These are phyloP conservation scores for Backusella morwellensis DNA, from an alignment of 192 early-diverging fungal genomes.

Conservation along the genomic window DNA sequence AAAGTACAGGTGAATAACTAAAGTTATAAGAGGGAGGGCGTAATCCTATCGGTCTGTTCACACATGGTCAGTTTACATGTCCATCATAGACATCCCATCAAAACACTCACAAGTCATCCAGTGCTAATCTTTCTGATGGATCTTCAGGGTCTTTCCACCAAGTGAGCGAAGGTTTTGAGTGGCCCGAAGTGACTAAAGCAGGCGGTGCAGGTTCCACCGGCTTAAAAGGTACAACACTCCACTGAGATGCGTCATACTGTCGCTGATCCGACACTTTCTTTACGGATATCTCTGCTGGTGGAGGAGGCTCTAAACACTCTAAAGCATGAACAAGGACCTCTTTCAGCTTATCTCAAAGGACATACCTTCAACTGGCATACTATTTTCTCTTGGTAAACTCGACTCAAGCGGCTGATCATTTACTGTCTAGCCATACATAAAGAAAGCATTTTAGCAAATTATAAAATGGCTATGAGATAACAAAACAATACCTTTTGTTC, in stretches of 20 bases:
- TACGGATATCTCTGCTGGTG: neutral
- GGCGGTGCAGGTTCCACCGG: neutral
- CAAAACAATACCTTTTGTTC: neutral
- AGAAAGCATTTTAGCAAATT: neutral
- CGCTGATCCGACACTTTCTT: neutral
- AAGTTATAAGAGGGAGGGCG: slow-evolving; percentile 24
- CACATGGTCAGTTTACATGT: neutral
- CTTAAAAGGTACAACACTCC: slow-evolving; percentile 23
- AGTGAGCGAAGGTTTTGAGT: slow-evolving; percentile 13
- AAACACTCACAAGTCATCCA: slow-evolving; percentile 13
- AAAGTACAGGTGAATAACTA: slow-evolving; percentile 25
- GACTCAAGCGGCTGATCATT: neutral
- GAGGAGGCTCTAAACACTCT: neutral
- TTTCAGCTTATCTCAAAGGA: neutral
- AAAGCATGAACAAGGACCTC: neutral
- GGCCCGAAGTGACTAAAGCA: too few species aligned
- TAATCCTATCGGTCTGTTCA: slow-evolving; percentile 35
- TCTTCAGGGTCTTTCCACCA: slow-evolving; percentile 30
- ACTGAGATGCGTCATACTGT: neutral
- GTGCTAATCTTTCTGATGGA: slow-evolving; percentile 10
- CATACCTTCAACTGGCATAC: neutral
- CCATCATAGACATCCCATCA: neutral
- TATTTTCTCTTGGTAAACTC: neutral
- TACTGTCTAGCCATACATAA: neutral
- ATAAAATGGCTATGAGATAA: neutral